phyloP scores from a whole-genome alignment of 2,329 filamentous ascomycete species.

The Zasmidium citrigriseum region DNA sequence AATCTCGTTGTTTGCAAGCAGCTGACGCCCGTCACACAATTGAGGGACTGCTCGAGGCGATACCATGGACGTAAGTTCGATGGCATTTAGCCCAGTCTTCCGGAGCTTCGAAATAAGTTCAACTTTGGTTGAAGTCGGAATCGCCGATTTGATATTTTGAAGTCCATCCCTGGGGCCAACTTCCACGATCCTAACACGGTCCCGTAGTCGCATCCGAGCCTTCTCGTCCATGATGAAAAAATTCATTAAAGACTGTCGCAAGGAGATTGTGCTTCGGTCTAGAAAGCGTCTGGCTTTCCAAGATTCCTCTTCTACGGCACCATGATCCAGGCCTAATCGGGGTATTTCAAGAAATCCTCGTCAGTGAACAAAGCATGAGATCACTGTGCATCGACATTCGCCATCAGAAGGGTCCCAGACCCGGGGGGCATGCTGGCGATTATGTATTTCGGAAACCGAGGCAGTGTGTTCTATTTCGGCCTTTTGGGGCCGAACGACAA shows the following conservation, averaged over 20 bases:
- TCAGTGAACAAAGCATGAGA: background rate
- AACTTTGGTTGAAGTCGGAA: constrained; percentile 52
- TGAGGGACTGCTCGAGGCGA: constrained; percentile 57
- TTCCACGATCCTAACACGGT: constrained; percentile 56
- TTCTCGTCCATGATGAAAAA: background rate
- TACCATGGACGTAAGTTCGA: constrained; percentile 56
- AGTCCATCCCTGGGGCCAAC: constrained; percentile 57
- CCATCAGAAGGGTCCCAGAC: background rate
- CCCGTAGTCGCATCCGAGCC: background rate
- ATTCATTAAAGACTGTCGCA: background rate
- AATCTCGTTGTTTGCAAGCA: constrained; percentile 6
- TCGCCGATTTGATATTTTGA: constrained; percentile 54
- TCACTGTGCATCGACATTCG: background rate
- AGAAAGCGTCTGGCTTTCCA: too few relatives aligned
- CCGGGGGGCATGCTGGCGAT: background rate
- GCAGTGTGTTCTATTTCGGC: background rate
- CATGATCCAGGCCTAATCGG: background rate
- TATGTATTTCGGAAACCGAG: background rate
- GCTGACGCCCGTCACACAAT: constrained; percentile 26
- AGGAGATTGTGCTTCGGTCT: background rate
- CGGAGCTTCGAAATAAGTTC: constrained; percentile 51
- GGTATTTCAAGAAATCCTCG: too few relatives aligned
- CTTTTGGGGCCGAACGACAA: background rate
- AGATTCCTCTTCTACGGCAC: background rate
- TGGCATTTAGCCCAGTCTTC: constrained; percentile 49